Percentiles rank a stretch among this genome's conserved stretches.
phyloP scores from a whole-genome alignment of 768 basidiomycete species.

The Psilocybe cubensis region DNA sequence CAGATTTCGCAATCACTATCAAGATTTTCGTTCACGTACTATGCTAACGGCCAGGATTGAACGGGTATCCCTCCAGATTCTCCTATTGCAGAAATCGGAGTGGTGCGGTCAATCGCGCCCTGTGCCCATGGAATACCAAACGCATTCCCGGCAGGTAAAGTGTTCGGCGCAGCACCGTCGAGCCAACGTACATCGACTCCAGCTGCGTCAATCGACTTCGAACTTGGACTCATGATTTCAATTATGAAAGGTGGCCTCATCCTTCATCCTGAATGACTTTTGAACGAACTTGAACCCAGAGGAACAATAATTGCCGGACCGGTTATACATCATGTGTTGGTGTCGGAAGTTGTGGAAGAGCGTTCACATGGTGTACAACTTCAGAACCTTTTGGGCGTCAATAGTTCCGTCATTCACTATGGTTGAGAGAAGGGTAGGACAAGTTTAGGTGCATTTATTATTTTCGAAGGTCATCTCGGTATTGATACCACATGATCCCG shows the following conservation, averaged over 20 bases:
- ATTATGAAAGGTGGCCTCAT: background rate
- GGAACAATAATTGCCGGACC: background rate
- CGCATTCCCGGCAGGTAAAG: conserved; percentile 34
- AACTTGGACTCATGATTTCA: background rate
- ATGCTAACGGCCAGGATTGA: conserved; percentile 40
- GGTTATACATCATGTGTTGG: background rate
- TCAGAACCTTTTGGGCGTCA: background rate
- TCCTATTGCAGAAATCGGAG: conserved; percentile 22
- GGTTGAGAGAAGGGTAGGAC: background rate
- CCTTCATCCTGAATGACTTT: background rate
- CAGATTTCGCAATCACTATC: background rate
- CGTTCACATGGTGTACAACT: background rate
- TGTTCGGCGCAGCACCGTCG: conserved; percentile 30
- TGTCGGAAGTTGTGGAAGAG: background rate
- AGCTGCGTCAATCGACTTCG: conserved; percentile 15
- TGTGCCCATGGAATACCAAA: conserved; percentile 41
- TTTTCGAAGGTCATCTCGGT: background rate
- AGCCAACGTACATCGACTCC: conserved; percentile 36
- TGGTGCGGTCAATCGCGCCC: conserved; percentile 40
- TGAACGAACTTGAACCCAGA: background rate
- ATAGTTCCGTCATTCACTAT: background rate
- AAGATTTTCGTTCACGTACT: conserved; percentile 22
- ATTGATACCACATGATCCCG: background rate
- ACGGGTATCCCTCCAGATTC: conserved; percentile 14
- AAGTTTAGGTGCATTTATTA: too few species aligned